phyloP scores from a whole-genome alignment of 1,284 basidiomycete species.

The Cryptococcus hybrid region DNA sequence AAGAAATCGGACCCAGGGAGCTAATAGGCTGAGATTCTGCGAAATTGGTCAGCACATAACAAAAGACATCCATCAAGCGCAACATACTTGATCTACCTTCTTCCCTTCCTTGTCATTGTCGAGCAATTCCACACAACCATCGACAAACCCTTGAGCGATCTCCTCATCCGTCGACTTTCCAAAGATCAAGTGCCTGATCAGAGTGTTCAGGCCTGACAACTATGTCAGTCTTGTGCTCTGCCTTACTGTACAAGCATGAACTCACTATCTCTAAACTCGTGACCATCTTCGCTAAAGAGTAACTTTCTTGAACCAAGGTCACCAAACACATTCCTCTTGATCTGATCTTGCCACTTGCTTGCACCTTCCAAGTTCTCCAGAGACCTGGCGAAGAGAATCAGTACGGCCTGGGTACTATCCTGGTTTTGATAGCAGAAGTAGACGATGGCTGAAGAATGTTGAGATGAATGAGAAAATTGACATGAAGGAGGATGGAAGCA shows the following conservation, averaged over 20 bases:
- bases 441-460: background rate
- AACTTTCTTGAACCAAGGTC: conserved; percentile 11
- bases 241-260: background rate
- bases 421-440: background rate
- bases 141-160: conserved; percentile 25
- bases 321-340: conserved; percentile 17
- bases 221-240: too few species aligned
- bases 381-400: background rate
- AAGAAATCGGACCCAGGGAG: conserved; percentile 37
- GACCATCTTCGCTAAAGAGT: conserved; percentile 10
- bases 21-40: conserved; percentile 18
- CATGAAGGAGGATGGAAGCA: conserved; percentile 10
- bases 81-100: conserved; percentile 15
- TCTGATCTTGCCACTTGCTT: background rate
- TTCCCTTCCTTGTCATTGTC: conserved; percentile 24
- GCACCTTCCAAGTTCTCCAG: background rate
- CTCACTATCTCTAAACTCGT: conserved; percentile 8
- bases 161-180: conserved; percentile 12
- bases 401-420: conserved; percentile 1
- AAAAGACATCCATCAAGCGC: too few species aligned
- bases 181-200: conserved; percentile 3
- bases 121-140: conserved; percentile 16
- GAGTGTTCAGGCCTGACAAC: conserved; percentile 6
- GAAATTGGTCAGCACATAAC: background rate
- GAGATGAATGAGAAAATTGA: conserved; percentile 23